Conservation (phyloP, 129 eudicot species). For the Solidago caesia region DNA sequence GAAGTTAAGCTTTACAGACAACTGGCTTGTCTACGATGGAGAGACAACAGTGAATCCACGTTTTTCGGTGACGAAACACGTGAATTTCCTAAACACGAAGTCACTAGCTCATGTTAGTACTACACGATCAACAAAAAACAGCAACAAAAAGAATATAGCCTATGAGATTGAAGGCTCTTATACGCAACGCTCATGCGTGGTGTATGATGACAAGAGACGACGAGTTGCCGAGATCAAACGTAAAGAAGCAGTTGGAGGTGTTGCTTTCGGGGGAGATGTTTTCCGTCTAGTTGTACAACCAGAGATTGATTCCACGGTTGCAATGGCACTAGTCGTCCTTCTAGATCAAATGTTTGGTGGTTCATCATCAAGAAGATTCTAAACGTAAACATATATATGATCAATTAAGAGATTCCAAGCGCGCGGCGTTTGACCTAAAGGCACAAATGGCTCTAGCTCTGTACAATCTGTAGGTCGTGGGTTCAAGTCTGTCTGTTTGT, state of each 20-base stretch:
- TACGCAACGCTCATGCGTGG: slow-evolving; percentile 38
- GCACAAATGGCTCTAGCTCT: not conserved
- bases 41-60: slow-evolving; percentile 49
- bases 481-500: not conserved
- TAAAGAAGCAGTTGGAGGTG: slow-evolving; percentile 60
- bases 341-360: slow-evolving; percentile 66
- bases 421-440: too few relatives aligned
- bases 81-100: slow-evolving; percentile 37
- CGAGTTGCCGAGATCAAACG: slow-evolving; percentile 63
- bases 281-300: slow-evolving; percentile 54
- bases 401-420: too few relatives aligned
- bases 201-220: slow-evolving; percentile 50
- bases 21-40: slow-evolving; percentile 62
- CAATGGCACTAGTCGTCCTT: slow-evolving; percentile 69
- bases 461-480: not conserved
- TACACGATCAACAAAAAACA: slow-evolving; percentile 7
- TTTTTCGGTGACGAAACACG: slow-evolving; percentile 43
- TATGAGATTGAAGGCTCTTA: slow-evolving; percentile 71
- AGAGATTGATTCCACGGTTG: slow-evolving; percentile 40
- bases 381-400: too few relatives aligned
- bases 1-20: slow-evolving; percentile 59
- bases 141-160: slow-evolving; percentile 18
- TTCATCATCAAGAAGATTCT: slow-evolving; percentile 31
- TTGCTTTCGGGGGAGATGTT: slow-evolving; percentile 56
- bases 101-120: slow-evolving; percentile 53